Percentiles rank a stretch among this genome's conserved stretches.
These are phyloP conservation scores for Magnolia kwangsiensis DNA, from an alignment of 164 flowering plant genomes.

Conservation along the genomic window DNA sequence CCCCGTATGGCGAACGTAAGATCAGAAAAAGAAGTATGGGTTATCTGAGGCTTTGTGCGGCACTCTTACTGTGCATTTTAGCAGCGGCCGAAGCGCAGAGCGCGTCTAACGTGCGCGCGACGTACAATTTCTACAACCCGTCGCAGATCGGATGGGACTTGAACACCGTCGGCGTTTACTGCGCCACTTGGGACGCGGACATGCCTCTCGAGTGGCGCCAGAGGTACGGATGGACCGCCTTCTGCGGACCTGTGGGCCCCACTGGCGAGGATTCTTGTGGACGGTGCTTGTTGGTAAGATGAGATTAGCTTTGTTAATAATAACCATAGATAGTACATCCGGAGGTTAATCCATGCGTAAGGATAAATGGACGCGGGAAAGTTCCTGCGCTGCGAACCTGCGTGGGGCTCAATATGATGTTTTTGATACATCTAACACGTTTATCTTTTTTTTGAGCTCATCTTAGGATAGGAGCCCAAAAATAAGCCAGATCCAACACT, in stretches of 20 bases:
- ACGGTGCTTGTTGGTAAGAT: conserved; percentile 38
- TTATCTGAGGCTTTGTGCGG: background rate
- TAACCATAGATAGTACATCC: too few species aligned
- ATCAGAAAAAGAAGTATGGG: background rate
- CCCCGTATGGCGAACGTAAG: too few species aligned
- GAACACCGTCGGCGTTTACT: conserved; percentile 32
- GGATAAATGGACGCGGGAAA: too few species aligned
- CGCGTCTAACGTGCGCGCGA: conserved; percentile 41
- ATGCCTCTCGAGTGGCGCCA: conserved; percentile 41
- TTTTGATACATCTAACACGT: too few species aligned
- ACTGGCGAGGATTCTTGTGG: conserved; percentile 38
- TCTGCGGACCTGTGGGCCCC: conserved; percentile 44
- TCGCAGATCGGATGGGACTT: conserved; percentile 39
- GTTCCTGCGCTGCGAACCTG: too few species aligned
- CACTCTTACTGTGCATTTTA: background rate
- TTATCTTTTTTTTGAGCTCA: too few species aligned
- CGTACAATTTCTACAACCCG: conserved; percentile 46
- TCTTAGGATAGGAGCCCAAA: too few species aligned
- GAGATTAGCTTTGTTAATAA: too few species aligned
- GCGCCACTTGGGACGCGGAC: conserved; percentile 48
- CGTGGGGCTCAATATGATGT: too few species aligned
- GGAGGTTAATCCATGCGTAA: too few species aligned
- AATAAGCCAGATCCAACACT: too few species aligned
- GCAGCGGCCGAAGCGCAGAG: conserved; percentile 18
- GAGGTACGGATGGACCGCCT: conserved; percentile 46